Conservation (phyloP, 139 green algal species). For the Micractinium conductrix region DNA sequence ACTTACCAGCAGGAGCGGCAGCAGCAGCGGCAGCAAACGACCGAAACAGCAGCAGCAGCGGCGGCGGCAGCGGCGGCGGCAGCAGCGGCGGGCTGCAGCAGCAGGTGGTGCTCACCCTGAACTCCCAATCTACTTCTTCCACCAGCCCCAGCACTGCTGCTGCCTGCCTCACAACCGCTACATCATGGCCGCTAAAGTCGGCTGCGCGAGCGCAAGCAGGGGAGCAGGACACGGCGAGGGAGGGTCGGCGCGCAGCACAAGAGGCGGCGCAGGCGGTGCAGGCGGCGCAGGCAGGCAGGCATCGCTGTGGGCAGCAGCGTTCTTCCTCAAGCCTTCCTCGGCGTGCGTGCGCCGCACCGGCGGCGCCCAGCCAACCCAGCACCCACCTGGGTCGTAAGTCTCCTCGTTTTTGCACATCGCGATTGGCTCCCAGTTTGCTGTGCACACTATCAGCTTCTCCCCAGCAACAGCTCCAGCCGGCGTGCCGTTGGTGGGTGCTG, state of each 20-base stretch:
- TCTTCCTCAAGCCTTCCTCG: too few relatives aligned
- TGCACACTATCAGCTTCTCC: background rate
- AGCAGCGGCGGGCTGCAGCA: too few relatives aligned
- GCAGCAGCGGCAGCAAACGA: too few relatives aligned
- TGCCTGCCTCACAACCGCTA: background rate
- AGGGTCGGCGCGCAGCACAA: too few relatives aligned
- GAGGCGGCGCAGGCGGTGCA: too few relatives aligned
- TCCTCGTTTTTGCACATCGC: background rate
- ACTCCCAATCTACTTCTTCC: background rate
- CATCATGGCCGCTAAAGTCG: background rate
- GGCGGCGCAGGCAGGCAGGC: too few relatives aligned
- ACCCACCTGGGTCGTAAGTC: background rate
- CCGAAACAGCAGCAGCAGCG: too few relatives aligned
- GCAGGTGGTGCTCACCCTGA: slow-evolving; percentile 9
- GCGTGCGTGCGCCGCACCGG: too few relatives aligned
- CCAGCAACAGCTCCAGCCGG: background rate
- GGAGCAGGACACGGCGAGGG: too few relatives aligned
- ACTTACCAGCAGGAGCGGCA: too few relatives aligned
- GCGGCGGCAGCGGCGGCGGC: too few relatives aligned
- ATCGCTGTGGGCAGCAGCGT: too few relatives aligned
- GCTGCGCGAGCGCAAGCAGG: background rate
- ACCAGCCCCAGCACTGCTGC: background rate
- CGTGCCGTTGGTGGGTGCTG: background rate
- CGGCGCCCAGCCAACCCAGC: background rate
- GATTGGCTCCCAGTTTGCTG: background rate